These are phyloP conservation scores for Pythium phragmiticola DNA, from an alignment of 352 stramenopile species.

Conservation along the genomic window DNA sequence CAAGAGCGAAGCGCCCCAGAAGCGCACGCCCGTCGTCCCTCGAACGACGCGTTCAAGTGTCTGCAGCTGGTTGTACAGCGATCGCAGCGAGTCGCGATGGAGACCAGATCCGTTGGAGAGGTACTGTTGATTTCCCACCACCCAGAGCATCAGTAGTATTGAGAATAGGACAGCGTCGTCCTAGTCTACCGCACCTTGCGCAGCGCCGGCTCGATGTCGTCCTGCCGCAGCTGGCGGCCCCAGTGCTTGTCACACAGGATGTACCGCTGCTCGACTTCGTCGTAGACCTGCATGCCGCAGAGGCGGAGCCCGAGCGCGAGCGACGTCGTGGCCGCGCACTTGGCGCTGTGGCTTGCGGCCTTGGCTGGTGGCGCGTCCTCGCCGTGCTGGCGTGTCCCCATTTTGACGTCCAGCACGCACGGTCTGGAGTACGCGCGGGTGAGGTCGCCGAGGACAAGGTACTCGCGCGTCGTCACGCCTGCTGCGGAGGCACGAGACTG, in stretches of 20 bases:
- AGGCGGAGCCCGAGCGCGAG: slow-evolving; percentile 61
- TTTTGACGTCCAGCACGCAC: slow-evolving; percentile 82
- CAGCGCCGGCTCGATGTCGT: slow-evolving; percentile 63
- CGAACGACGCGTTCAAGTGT: slow-evolving; percentile 44
- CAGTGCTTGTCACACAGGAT: slow-evolving; percentile 80
- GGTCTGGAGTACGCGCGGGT: slow-evolving; percentile 59
- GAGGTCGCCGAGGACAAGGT: slow-evolving; percentile 70
- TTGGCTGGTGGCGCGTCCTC: slow-evolving; percentile 67
- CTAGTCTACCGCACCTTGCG: slow-evolving; percentile 41
- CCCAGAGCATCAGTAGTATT: no score
- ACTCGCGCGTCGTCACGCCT: slow-evolving; percentile 30
- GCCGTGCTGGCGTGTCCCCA: slow-evolving; percentile 77
- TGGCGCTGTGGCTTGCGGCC: slow-evolving; percentile 62
- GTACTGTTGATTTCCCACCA: slow-evolving; percentile 36
- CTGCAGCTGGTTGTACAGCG: slow-evolving; percentile 43
- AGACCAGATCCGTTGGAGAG: slow-evolving; percentile 46
- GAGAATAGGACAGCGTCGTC: not conserved
- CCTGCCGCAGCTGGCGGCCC: slow-evolving; percentile 51
- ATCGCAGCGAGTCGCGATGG: slow-evolving; percentile 42
- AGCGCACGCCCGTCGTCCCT: slow-evolving; percentile 55
- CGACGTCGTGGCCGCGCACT: slow-evolving; percentile 76
- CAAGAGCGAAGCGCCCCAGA: slow-evolving; percentile 73
- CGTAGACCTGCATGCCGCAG: slow-evolving; percentile 84
- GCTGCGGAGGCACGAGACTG: not conserved
- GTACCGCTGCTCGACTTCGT: slow-evolving; percentile 53